Base-by-base conservation (phyloP, 129 eudicot genomes). In the Centella asiatica region DNA sequence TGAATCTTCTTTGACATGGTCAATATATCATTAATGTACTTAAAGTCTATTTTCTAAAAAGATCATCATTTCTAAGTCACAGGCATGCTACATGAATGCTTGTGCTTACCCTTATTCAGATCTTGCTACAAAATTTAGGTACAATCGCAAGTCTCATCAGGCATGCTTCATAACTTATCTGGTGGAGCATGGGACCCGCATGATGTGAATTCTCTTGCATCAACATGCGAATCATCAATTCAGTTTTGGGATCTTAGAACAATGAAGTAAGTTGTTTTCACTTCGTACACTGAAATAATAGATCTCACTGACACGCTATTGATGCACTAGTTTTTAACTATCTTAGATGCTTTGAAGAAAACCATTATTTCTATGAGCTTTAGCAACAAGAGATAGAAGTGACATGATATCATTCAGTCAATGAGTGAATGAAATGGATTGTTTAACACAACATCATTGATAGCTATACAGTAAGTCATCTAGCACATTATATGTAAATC, bases 111-210 rank as follows among this genome's bases (percentile, higher is more conserved):
- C 78, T 77, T 77, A 81, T 74, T 78, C 79, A 74, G 84, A 72
- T 74, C 54, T 74, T 83, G 73, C 75, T 77, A 63, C 62, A 57
- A 64, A 69, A 32, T 77, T 61, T 77, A 93, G 99, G 92, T 93
- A 62, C 95, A 82, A 62, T 85, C 99, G 65, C 88, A 87, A 82
- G 95, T 80, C 71, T 87, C 99, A 62, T 87, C 85, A 57, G 96
- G 99, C 42, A 80, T 87, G 92, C 96, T 82, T 74, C 95, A 88
- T 57, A 77, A 72, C 72, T 70, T 87, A 57, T 77, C 89, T 69
- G 95, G 99, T 42, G 99, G 99, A 64, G 95, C 99, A 32, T 93
- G 99, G 99, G 92, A 93, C 69, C 96, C 96, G 26, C 96, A 87
- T 76, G 99, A 93, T 70, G 58, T 64, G 42, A 87, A 93, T 73